Percentiles rank a stretch among this genome's conserved stretches.
These are phyloP conservation scores for Pseudovirgaria hyperparasitica DNA, from an alignment of 2,329 filamentous ascomycete species.

Conservation along the genomic window DNA sequence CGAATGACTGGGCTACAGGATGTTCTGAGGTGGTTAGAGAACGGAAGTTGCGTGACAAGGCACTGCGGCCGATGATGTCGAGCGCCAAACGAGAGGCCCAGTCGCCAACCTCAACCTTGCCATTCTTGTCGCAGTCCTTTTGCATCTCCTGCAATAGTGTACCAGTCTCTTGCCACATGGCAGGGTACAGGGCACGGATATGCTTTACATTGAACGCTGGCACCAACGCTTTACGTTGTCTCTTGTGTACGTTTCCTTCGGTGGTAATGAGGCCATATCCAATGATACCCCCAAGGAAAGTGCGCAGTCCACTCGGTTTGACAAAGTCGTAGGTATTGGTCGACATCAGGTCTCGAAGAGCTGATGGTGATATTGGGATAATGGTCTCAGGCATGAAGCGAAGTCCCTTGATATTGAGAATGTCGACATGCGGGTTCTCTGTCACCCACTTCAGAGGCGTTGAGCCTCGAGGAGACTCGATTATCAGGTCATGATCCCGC, in stretches of 20 bases:
- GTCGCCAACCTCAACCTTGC: conserved; percentile 37
- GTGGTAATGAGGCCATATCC: conserved; percentile 32
- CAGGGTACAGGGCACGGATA: conserved; percentile 63
- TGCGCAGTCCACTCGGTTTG: conserved; percentile 28
- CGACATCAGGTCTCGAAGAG: conserved; percentile 31
- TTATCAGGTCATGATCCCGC: conserved; percentile 18
- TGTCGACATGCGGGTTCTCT: conserved; percentile 25
- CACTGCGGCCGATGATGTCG: conserved; percentile 23
- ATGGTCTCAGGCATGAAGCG: conserved; percentile 14
- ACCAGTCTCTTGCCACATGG: conserved; percentile 62
- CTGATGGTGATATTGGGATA: conserved; percentile 15
- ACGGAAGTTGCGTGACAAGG: conserved; percentile 20
- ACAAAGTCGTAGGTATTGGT: conserved; percentile 35
- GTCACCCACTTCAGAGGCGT: conserved; percentile 23
- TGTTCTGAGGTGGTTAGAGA: conserved; percentile 17
- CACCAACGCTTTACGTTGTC: conserved; percentile 53
- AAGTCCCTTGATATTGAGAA: conserved; percentile 27
- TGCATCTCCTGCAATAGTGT: conserved; percentile 53
- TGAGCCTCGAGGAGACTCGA: conserved; percentile 20
- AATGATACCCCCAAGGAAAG: conserved; percentile 29
- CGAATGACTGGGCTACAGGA: conserved; percentile 16
- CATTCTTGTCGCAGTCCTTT: conserved; percentile 21
- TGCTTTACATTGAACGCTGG: conserved; percentile 70
- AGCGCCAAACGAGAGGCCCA: conserved; percentile 20
- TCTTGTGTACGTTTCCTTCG: conserved; percentile 30